A percentile compares a stretch with the other conserved stretches of the same genome.
phyloP scores from a whole-genome alignment of 345 rosid species.

The Noccaea caerulescens region DNA sequence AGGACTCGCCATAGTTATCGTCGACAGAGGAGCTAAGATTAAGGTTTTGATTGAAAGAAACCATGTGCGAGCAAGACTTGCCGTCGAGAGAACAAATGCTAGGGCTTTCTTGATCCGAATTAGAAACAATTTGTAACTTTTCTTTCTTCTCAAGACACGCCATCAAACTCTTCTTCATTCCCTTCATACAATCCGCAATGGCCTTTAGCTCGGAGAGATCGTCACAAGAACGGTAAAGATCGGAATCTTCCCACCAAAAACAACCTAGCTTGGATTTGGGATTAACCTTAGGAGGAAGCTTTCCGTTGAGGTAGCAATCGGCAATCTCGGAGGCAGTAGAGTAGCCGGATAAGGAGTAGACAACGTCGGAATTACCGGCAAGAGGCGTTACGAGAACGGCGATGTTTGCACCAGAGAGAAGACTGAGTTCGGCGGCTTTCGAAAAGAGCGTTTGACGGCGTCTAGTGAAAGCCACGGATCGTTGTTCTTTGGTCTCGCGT shows the following conservation, averaged over 20 bases:
- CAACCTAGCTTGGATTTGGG: not conserved
- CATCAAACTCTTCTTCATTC: not conserved
- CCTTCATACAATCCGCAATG: not conserved
- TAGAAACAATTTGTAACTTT: too few relatives aligned
- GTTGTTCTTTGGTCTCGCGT: not conserved
- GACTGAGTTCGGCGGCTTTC: constrained; percentile 9
- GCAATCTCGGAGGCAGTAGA: constrained; percentile 1
- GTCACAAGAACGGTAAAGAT: not conserved
- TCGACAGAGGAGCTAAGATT: too few relatives aligned
- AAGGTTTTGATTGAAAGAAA: too few relatives aligned
- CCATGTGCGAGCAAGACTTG: too few relatives aligned
- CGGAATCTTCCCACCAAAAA: not conserved
- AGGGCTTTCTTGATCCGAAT: too few relatives aligned
- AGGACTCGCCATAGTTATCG: too few relatives aligned
- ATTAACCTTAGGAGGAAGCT: not conserved
- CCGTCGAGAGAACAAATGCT: too few relatives aligned
- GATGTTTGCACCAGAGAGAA: constrained; percentile 2
- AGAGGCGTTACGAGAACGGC: constrained; percentile 8
- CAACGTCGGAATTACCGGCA: not conserved
- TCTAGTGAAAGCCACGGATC: not conserved
- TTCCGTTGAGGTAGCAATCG: not conserved
- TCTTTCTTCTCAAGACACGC: not conserved
- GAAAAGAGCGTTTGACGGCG: constrained; percentile 1
- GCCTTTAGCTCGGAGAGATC: not conserved
- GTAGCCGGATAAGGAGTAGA: not conserved